Evolutionary conservation across 371 early-diverging fungal species (phyloP).

Genomic region (Rhizopus sp.): DNA sequence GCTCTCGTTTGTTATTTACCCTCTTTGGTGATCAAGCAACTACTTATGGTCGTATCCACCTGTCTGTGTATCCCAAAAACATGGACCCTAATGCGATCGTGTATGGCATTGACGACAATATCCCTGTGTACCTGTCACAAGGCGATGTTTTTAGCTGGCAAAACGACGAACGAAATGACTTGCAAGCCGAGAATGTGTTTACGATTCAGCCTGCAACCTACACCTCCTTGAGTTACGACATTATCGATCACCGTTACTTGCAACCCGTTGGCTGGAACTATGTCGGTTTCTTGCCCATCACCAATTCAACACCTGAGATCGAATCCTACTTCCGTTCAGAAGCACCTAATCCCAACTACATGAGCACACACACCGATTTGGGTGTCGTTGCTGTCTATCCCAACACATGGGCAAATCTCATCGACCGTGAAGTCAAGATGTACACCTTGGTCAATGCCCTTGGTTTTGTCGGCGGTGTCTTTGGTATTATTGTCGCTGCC

Average conservation of each 20-base stretch:
- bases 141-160: slow-evolving; percentile 37
- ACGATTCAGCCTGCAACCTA: slow-evolving; percentile 40
- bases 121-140: slow-evolving; percentile 27
- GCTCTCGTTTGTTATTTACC: slow-evolving; percentile 40
- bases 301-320: slow-evolving; percentile 42
- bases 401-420: slow-evolving; percentile 16
- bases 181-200: slow-evolving; percentile 40
- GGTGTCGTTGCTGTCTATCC: slow-evolving; percentile 40
- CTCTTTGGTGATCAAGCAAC: slow-evolving; percentile 39
- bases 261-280: slow-evolving; percentile 51
- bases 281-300: slow-evolving; percentile 50
- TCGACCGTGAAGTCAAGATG: slow-evolving; percentile 49
- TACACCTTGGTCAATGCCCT: slow-evolving; percentile 52
- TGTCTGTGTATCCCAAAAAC: slow-evolving; percentile 41
- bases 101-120: slow-evolving; percentile 30
- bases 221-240: slow-evolving; percentile 38
- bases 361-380: slow-evolving; percentile 28
- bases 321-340: slow-evolving; percentile 41
- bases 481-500: slow-evolving; percentile 42
- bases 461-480: slow-evolving; percentile 54
- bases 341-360: slow-evolving; percentile 43
- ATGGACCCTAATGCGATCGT: slow-evolving; percentile 49
- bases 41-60: slow-evolving; percentile 40
- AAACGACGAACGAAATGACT: slow-evolving; percentile 43
- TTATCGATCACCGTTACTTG: slow-evolving; percentile 43